Conservation (phyloP, 2,329 filamentous ascomycete species). For the Karstenula rhodostoma region DNA sequence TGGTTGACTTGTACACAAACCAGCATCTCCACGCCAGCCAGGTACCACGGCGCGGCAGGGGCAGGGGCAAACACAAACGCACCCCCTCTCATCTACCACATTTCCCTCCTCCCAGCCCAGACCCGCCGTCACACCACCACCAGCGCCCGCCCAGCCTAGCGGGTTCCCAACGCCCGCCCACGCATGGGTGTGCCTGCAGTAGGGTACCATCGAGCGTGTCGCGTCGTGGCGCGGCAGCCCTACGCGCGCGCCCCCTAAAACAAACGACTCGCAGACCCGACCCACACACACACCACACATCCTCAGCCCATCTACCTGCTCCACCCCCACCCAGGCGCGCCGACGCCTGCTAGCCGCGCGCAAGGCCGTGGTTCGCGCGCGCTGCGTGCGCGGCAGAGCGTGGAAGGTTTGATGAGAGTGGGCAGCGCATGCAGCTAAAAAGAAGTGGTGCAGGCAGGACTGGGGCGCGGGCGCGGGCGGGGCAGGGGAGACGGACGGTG, state of each 20-base stretch:
- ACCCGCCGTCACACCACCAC: slow-evolving; percentile 1
- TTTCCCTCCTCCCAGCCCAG: neutral
- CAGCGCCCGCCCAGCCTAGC: neutral
- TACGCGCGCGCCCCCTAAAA: slow-evolving; percentile 1
- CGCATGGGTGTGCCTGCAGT: neutral
- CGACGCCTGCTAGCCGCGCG: neutral
- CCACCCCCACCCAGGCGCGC: neutral
- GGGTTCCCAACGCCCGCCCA: neutral
- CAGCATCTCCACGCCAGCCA: neutral
- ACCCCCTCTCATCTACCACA: neutral
- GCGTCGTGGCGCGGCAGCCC: neutral
- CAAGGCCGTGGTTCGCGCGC: neutral
- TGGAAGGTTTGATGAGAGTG: slow-evolving; percentile 8
- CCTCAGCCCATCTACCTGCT: neutral
- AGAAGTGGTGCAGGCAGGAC: neutral
- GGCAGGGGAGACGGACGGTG: neutral
- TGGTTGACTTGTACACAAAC: too few relatives aligned
- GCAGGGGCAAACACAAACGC: neutral
- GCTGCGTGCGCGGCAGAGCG: neutral
- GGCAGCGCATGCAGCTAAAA: neutral
- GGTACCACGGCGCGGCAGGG: neutral
- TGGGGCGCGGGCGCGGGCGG: neutral
- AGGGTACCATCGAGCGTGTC: neutral
- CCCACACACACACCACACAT: too few relatives aligned
- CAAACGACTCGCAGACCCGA: neutral